Percentiles rank a stretch among this genome's conserved stretches.
These are phyloP conservation scores for Dentipellis sp. DNA, from an alignment of 768 basidiomycete species.

Conservation along the genomic window DNA sequence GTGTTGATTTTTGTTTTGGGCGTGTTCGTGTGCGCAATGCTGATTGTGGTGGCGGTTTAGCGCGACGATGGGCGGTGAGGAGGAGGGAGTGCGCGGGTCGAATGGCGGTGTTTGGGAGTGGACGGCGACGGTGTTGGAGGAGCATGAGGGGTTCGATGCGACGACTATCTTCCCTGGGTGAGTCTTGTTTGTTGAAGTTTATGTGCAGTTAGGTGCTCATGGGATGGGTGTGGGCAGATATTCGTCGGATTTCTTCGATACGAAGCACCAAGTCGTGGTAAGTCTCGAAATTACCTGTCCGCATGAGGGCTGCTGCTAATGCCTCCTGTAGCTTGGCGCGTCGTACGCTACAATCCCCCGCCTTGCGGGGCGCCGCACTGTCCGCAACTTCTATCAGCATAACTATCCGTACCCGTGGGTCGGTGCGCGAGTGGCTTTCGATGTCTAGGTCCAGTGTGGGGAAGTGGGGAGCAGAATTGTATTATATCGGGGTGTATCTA, in stretches of 20 bases:
- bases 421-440: constrained; percentile 62
- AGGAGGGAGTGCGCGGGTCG: constrained; percentile 47
- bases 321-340: constrained; percentile 63
- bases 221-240: constrained; percentile 33
- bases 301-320: not conserved
- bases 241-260: constrained; percentile 88
- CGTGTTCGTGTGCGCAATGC: too few relatives aligned
- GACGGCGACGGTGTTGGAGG: constrained; percentile 76
- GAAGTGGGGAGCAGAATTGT: too few relatives aligned
- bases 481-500: too few relatives aligned
- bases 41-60: too few relatives aligned
- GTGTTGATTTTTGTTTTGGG: constrained; percentile 24
- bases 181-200: constrained; percentile 7
- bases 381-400: constrained; percentile 89
- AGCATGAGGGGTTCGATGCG: constrained; percentile 63
- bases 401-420: constrained; percentile 89
- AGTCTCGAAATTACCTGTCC: constrained; percentile 18
- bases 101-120: constrained; percentile 99
- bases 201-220: not conserved
- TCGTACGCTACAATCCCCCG: constrained; percentile 83
- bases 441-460: constrained; percentile 14
- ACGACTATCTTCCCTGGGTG: constrained; percentile 85
- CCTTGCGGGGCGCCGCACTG: constrained; percentile 61
- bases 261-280: constrained; percentile 78
- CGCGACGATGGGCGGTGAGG: constrained; percentile 55